Conservation (phyloP, 345 rosid species). For the Hirschfeldia incana region DNA sequence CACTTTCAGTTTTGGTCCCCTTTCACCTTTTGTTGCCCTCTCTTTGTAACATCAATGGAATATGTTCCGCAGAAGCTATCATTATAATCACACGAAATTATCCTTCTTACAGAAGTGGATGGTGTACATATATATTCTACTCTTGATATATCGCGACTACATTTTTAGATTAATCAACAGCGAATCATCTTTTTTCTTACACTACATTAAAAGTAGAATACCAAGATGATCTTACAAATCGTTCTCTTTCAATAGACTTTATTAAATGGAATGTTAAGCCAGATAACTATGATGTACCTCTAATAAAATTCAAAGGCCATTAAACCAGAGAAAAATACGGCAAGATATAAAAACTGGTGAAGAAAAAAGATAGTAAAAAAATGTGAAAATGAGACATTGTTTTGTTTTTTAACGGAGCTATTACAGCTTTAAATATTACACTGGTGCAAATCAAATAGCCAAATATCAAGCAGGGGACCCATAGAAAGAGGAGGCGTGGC, state of each 20-base stretch:
- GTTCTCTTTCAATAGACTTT: neutral
- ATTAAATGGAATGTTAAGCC: neutral
- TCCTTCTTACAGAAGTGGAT: slow-evolving; percentile 11
- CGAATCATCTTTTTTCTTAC: neutral
- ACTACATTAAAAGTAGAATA: neutral
- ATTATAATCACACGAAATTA: neutral
- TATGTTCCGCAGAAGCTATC: slow-evolving; percentile 22
- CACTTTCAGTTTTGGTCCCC: neutral
- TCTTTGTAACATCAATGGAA: slow-evolving; percentile 36
- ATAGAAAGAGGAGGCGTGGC: too few species aligned
- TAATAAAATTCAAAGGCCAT: neutral
- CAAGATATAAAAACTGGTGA: neutral
- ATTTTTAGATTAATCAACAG: neutral
- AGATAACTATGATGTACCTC: neutral
- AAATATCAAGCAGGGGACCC: too few species aligned
- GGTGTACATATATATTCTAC: neutral
- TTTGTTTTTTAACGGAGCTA: too few species aligned
- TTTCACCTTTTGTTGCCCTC: slow-evolving; percentile 13
- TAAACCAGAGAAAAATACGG: neutral
- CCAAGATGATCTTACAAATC: neutral
- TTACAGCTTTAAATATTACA: too few species aligned
- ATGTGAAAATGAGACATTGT: too few species aligned
- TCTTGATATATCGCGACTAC: neutral
- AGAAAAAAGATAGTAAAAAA: too few species aligned
- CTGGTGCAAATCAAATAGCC: too few species aligned